Base-by-base conservation (phyloP, 2,329 filamentous ascomycete species). In the Scleromitrula shiraiana region DNA sequence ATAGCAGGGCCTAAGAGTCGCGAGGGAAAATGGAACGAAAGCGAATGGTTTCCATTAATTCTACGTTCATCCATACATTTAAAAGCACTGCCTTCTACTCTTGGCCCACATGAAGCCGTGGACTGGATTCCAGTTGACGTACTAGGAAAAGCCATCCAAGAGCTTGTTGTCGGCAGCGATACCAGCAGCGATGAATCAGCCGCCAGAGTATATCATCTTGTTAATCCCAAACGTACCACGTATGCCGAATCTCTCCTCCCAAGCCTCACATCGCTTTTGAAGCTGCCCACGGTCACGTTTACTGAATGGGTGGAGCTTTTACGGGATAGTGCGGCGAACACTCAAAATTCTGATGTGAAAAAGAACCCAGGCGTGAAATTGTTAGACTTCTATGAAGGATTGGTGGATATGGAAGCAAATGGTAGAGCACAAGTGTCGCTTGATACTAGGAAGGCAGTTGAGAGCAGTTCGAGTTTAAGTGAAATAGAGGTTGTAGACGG, bases 1-100 rank as follows among this genome's bases (percentile, higher is more conserved):
- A 67, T 76, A 32, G 71, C 62, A 1, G 71, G 71, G 0, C 41
- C 46, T 2, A 42, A 32, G 19, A 36, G 26, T 5, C n/a, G 22
- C 10, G 5, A 20, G 2, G 45, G 45, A 6, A 41, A 35, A 12
- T 47, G 38, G 45, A 47, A 47, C 2, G 15, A 41, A 33, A 17
- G 32, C 6, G 38, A 42, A 26, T 42, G 29, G 29, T 26, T 48
- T 22, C 38, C 45, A 5, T 15, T 33, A 5, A 41, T 48, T 8
- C 2, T 48, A 3, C 32, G 22, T 17, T 35, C 22, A 1, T 48
- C 38, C 19, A 36, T 9, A 3, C 32, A 46, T 10, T 17, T 46
- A 19, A 30, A 40, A 8, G n/a, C 14, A 7, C 5, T 33, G 8
- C 43, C 36, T 19, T 41, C 29, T 1, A 33, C 45, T 7, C 23